Conservation (phyloP, 352 stramenopile genomes). For the Pythium coloratum region DNA sequence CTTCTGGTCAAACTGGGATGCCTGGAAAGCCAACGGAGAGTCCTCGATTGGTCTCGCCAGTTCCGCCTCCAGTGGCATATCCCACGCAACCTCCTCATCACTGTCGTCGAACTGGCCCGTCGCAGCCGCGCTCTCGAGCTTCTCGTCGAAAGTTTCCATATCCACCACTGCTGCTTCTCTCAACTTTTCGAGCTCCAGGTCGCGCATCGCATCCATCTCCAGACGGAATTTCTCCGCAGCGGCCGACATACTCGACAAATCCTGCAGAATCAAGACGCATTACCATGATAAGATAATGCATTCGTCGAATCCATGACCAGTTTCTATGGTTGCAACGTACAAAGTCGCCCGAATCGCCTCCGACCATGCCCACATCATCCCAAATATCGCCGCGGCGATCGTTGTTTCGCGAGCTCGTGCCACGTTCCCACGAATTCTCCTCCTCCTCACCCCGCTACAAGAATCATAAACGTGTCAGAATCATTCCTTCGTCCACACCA, state of each 20-base stretch:
- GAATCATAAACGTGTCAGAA: not conserved
- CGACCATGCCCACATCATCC: conserved; percentile 61
- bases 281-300: not conserved
- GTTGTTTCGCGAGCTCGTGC: conserved; percentile 22
- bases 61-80: conserved; percentile 29
- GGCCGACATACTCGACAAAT: conserved; percentile 76
- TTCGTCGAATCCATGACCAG: not conserved
- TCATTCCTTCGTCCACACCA: not conserved
- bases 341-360: conserved; percentile 26
- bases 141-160: conserved; percentile 80
- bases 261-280: conserved; percentile 32
- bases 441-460: conserved; percentile 37
- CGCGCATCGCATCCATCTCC: conserved; percentile 84
- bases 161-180: conserved; percentile 28
- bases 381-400: conserved; percentile 58
- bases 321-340: conserved; percentile 9
- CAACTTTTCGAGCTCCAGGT: conserved; percentile 33
- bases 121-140: conserved; percentile 68
- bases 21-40: conserved; percentile 21
- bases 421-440: conserved; percentile 63
- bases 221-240: conserved; percentile 80
- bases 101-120: conserved; percentile 85
- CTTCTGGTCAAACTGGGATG: conserved; percentile 25
- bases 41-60: conserved; percentile 15
- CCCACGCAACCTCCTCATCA: conserved; percentile 71